Base-by-base conservation (phyloP, 345 rosid species). In the Heritiera littoralis region DNA sequence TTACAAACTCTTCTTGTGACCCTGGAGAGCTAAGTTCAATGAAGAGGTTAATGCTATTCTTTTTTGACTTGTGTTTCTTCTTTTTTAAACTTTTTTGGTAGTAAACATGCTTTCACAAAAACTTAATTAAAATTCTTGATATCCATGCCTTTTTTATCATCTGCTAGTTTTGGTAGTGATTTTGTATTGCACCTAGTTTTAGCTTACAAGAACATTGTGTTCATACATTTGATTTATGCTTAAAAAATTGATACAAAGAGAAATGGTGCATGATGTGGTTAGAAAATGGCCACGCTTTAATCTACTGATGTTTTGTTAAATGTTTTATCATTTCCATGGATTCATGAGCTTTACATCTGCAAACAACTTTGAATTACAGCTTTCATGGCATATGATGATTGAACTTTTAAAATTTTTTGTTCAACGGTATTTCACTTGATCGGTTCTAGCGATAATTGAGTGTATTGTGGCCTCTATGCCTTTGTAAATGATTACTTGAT, bases 41-140 rank as follows among this genome's bases (percentile, higher is more conserved):
- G 14, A 91, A 82, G 82, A 92, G 90, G 99, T 93, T 82, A 72
- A 35, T 17, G 63, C 32, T 11, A 38, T 72, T 38, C 72, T 76
- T 61, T 81, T 74, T 7, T 2, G 38, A 35, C 38, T 51, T 49
- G 41, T 51, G 14, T 64, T 77, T 41, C 11, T 40, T 40, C 9
- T 60, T 5, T 10, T 51, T 17, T 30, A 9, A 14, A 5, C 28
- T 13, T 67, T 69, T 69, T 30, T 7, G 46, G 56, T 11, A 58
- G 20, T 68, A 56, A 78, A 28, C 40, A 17, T 35, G 49, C 49
- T 54, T 2, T 56, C 43, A 13, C 56, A 32, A 28, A 40, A 72
- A 17, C 1, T 35, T 17, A 17, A 41, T 51, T 14, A 14, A 51
- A 32, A 52, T 72, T 72, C 28, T 72, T 32, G 61, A 51, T 52